These are phyloP conservation scores for Simplicillium sp. DNA, from an alignment of 2,329 filamentous ascomycete species.

Conservation along the genomic window DNA sequence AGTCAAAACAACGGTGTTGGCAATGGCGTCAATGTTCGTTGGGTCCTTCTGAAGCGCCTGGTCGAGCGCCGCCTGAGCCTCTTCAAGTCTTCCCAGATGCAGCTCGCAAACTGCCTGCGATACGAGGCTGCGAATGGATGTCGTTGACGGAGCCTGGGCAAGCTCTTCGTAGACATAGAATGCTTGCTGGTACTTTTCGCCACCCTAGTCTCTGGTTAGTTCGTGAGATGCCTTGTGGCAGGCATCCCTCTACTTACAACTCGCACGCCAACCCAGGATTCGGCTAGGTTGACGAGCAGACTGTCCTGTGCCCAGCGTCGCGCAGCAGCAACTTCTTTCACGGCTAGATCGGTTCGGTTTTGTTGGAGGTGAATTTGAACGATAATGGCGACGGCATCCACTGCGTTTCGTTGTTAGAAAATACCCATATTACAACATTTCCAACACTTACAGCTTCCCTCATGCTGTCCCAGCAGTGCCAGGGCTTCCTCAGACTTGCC, in stretches of 20 bases:
- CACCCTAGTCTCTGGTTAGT: slow-evolving; percentile 51
- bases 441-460: slow-evolving; percentile 64
- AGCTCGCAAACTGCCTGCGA: slow-evolving; percentile 87
- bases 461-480: slow-evolving; percentile 68
- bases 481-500: slow-evolving; percentile 83
- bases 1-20: slow-evolving; percentile 73
- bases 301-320: slow-evolving; percentile 94
- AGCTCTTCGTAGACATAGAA: slow-evolving; percentile 98
- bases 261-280: slow-evolving; percentile 88
- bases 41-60: slow-evolving; percentile 70
- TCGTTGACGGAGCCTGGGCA: slow-evolving; percentile 74
- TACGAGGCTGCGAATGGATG: slow-evolving; percentile 66
- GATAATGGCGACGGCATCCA: slow-evolving; percentile 74
- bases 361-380: slow-evolving; percentile 88
- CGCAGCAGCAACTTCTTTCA: slow-evolving; percentile 81
- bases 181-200: slow-evolving; percentile 90
- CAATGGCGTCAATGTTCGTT: slow-evolving; percentile 63
- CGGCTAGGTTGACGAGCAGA: slow-evolving; percentile 83
- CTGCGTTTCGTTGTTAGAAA: slow-evolving; percentile 26
- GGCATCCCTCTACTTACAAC: slow-evolving; percentile 45
- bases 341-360: slow-evolving; percentile 81
- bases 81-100: slow-evolving; percentile 78
- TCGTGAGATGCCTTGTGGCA: slow-evolving; percentile 5
- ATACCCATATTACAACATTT: neutral
- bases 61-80: slow-evolving; percentile 79